These are phyloP conservation scores for Pseudopediastrum boryanum DNA, from an alignment of 139 green algal genomes.

Conservation along the genomic window DNA sequence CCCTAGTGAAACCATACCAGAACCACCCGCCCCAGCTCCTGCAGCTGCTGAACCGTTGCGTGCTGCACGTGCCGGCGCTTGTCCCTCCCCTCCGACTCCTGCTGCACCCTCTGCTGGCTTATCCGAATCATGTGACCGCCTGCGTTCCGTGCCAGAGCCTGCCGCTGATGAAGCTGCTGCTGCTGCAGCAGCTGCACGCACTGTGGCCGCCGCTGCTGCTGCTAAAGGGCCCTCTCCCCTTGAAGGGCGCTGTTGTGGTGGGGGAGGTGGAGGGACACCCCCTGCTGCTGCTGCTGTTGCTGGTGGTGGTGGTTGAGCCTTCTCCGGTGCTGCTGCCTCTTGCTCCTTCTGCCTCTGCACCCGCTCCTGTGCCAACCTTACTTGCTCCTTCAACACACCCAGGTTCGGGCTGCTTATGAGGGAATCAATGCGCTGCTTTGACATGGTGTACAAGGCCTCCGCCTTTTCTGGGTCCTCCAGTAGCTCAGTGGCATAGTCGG, in stretches of 20 bases:
- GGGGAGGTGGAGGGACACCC: too few species aligned
- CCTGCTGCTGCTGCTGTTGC: conserved; percentile 9
- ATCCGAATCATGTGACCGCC: too few species aligned
- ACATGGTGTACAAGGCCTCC: too few species aligned
- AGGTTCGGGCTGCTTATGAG: too few species aligned
- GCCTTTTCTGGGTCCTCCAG: too few species aligned
- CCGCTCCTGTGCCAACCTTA: too few species aligned
- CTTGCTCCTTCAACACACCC: too few species aligned
- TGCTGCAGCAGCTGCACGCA: neutral
- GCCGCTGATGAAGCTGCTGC: neutral
- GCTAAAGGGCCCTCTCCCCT: neutral
- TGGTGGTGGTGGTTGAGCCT: neutral
- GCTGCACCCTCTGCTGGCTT: too few species aligned
- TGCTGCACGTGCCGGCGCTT: neutral
- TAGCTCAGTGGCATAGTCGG: too few species aligned
- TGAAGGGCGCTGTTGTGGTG: neutral
- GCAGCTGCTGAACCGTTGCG: neutral
- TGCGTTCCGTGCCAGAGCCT: neutral
- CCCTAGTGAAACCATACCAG: neutral
- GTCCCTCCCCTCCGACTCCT: neutral
- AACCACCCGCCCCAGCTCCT: neutral
- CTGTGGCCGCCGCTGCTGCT: neutral
- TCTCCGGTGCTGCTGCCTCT: neutral
- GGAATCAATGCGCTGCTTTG: too few species aligned
- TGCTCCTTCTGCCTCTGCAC: neutral